Evolutionary conservation across 352 stramenopile species (phyloP), one percentile per base, ranked within the genome.

Genomic region (Phytopythium oedochilum): DNA sequence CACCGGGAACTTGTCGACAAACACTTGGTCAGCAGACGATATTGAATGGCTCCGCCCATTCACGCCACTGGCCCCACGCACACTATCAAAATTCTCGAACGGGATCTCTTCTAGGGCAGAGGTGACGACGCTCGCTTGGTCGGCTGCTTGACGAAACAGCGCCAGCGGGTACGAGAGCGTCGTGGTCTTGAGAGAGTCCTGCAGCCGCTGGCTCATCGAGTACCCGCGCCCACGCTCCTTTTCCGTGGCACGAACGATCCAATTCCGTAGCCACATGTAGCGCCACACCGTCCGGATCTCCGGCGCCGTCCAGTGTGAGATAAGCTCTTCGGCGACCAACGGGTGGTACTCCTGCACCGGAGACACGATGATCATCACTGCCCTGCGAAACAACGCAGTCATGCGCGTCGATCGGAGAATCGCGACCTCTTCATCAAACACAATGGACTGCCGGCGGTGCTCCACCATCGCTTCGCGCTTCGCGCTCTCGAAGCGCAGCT

Each of bases 241-340:
- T 35, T 92, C 76, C 5, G 76, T 86, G 12, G 84, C 75, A 20
- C 77, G 70, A 20, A 92, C 83, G 48, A 94, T 94, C 84, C 84
- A 94, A 36, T 88, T 88, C 31, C 88, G 88, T 11, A 94, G 64
- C 82, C 82, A 94, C 4, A 94, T 51, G 45, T 92, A 92, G 25
- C 84, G 73, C 84, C 84, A 94, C 40, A 94, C 79, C 9, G 88
- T 57, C 26, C 78, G 72, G 50, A 94, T 88, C 32, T 94, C 82
- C 12, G 83, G 58, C 6, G 75, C 70, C 2, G 55, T 77, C 84
- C 84, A 94, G 31, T 78, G 79, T n/a, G 77, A 86, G n/a, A 92
- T 88, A 22, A 94, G 63, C 48, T 91, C 77, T 60, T 94, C 84
- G 26, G 82, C 84, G 0, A 91, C 81, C 23, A 94, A 68, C 9